Base-by-base conservation (phyloP, 2,329 filamentous ascomycete genomes). In the Colletotrichum melonis region DNA sequence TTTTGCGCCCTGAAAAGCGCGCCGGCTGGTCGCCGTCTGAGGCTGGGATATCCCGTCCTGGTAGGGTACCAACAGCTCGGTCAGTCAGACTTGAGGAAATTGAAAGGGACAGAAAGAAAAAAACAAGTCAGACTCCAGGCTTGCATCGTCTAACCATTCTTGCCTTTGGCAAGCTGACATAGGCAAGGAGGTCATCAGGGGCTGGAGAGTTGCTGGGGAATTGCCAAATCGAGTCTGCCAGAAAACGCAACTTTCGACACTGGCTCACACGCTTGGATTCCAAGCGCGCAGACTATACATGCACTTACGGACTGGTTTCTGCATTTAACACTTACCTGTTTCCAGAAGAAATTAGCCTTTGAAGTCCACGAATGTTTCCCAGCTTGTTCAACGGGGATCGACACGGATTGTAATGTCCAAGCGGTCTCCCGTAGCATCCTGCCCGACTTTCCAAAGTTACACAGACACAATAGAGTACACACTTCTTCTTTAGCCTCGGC, bases 21-120 rank as follows among this genome's bases (percentile, higher is more conserved):
- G 55, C 35, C 35, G 56, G 68, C 22, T 22, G 28, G 30, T 38
- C 56, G 66, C 66, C 54, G n/a, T 55, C 30, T 30, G 60, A 56
- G 52, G 49, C 72, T 68, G 69, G 72, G 72, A 63, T 74, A 58
- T 54, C 58, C 72, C 58, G 24, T 63, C 69, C 52, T 28, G 24
- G 49, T 74, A 67, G 35, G 72, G 72, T 63, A 72, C 28, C 68
- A 67, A 59, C 30, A 46, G 28, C 22, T 54, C 30, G 49, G 42
- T 63, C 56, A 52, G 35, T n/a, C 71, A 30, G n/a, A 28, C 42
- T 63, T 26, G 63, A 63, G 26, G 22, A 49, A 63, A 16, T 35
- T 72, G 57, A 57, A 63, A 63, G 26, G 16, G n/a, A 22, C 19
- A 7, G 42, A 8, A n/a, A 49, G 19, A 49, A 49, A 49, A n/a